A percentile compares a stretch with the other conserved stretches of the same genome.
Evolutionary conservation across 2,329 filamentous ascomycete species (phyloP).

Genomic region (Blastomyces gilchristii): DNA sequence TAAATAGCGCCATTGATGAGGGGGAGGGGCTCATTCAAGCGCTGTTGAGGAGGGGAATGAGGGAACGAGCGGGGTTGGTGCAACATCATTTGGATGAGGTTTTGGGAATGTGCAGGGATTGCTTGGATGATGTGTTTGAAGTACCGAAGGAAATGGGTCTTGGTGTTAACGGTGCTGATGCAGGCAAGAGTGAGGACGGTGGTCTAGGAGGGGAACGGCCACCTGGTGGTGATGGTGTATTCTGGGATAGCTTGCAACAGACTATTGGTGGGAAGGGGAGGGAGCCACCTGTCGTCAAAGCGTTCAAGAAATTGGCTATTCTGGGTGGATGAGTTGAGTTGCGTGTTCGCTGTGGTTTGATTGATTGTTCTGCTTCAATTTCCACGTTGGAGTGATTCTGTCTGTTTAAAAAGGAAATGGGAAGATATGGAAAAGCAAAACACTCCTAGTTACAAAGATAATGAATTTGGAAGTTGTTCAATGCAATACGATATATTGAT

Average conservation of each 20-base stretch:
- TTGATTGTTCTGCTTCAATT: background rate
- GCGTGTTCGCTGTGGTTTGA: background rate
- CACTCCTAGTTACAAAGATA: background rate
- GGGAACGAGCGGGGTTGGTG: conserved; percentile 71
- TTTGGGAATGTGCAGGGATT: conserved; percentile 55
- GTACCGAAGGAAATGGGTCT: conserved; percentile 20
- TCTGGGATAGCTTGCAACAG: conserved; percentile 33
- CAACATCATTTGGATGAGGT: conserved; percentile 67
- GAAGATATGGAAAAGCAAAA: background rate
- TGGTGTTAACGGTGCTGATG: conserved; percentile 19
- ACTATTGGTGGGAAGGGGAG: conserved; percentile 28
- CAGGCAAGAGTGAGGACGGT: conserved; percentile 14
- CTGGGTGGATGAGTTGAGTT: conserved; percentile 19
- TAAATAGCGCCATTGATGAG: conserved; percentile 64
- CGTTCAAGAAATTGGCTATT: conserved; percentile 33
- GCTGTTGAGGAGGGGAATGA: conserved; percentile 70
- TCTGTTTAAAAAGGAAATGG: background rate
- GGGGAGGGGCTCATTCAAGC: conserved; percentile 64
- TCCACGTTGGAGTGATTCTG: background rate
- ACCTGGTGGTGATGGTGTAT: conserved; percentile 26
- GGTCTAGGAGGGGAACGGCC: conserved; percentile 10
- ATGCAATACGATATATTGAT: background rate
- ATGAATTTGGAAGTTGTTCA: background rate
- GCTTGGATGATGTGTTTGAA: conserved; percentile 61
- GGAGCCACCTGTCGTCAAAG: conserved; percentile 45